Conservation (phyloP, 768 basidiomycete genomes). For the Vararia minispora region DNA sequence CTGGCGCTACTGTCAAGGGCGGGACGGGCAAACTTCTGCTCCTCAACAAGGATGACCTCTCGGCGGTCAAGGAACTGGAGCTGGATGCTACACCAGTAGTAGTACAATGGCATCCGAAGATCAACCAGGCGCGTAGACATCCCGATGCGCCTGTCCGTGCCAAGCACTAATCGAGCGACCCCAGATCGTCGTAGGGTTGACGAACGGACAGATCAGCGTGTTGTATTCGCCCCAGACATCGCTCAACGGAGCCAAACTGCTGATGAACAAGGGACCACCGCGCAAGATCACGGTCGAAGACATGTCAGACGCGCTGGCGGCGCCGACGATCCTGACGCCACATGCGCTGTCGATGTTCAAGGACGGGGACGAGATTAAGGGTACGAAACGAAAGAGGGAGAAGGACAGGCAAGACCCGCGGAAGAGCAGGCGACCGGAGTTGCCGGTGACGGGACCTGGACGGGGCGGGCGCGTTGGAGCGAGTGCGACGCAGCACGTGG, state of each 20-base stretch:
- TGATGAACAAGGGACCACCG: constrained; percentile 78
- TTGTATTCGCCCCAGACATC: constrained; percentile 90
- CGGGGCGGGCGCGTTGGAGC: constrained; percentile 91
- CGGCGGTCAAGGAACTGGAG: constrained; percentile 53
- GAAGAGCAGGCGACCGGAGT: constrained; percentile 85
- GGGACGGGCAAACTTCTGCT: constrained; percentile 65
- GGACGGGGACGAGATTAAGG: constrained; percentile 60
- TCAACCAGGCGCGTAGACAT: constrained; percentile 72
- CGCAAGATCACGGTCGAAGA: constrained; percentile 78
- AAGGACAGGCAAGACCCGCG: constrained; percentile 81
- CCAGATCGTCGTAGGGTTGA: constrained; percentile 80
- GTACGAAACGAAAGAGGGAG: constrained; percentile 81
- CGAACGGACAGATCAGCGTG: constrained; percentile 80
- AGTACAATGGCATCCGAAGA: constrained; percentile 91
- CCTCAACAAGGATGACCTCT: constrained; percentile 57
- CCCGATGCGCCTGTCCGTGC: background rate
- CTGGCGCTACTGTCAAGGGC: constrained; percentile 55
- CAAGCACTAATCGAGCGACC: background rate
- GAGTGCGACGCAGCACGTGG: constrained; percentile 93
- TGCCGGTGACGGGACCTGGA: constrained; percentile 90
- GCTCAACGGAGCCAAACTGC: constrained; percentile 83
- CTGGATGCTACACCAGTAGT: constrained; percentile 78
- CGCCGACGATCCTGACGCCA: constrained; percentile 85
- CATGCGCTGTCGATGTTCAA: constrained; percentile 89
- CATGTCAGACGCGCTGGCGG: constrained; percentile 75